phyloP scores from a whole-genome alignment of 202 grass and related monocot species.

The Zoysia matrella region DNA sequence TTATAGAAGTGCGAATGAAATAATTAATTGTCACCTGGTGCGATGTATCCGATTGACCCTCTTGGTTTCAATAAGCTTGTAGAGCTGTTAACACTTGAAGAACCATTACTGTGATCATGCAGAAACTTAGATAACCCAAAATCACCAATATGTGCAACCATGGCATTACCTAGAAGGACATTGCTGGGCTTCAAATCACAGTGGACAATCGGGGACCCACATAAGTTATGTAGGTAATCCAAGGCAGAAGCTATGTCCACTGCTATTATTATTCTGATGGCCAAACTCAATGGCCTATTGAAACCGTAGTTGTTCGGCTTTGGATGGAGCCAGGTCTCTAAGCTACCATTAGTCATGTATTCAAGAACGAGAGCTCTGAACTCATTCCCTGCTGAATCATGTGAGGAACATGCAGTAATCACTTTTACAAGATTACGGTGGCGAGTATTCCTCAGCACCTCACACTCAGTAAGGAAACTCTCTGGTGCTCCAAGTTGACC shows the following conservation, averaged over 20 bases:
- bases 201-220: no score
- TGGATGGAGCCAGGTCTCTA: constrained; percentile 47
- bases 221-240: no score
- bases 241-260: no score
- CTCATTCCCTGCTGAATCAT: constrained; percentile 47
- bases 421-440: constrained; percentile 60
- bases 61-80: background rate
- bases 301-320: background rate
- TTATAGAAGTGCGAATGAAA: no score
- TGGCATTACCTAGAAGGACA: no score
- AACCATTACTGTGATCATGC: constrained; percentile 43
- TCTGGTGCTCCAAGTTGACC: constrained; percentile 32
- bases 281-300: constrained; percentile 16
- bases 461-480: constrained; percentile 52
- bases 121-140: no score
- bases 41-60: background rate
- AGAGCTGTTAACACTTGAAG: background rate
- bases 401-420: constrained; percentile 45
- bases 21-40: background rate
- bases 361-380: constrained; percentile 39
- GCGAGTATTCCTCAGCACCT: constrained; percentile 50
- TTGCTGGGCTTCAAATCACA: no score
- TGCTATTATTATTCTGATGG: constrained; percentile 9
- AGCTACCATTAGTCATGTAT: constrained; percentile 1
- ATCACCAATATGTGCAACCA: no score